phyloP scores from a whole-genome alignment of 2,329 filamentous ascomycete genomes.

The Cordyceps farinosa region DNA sequence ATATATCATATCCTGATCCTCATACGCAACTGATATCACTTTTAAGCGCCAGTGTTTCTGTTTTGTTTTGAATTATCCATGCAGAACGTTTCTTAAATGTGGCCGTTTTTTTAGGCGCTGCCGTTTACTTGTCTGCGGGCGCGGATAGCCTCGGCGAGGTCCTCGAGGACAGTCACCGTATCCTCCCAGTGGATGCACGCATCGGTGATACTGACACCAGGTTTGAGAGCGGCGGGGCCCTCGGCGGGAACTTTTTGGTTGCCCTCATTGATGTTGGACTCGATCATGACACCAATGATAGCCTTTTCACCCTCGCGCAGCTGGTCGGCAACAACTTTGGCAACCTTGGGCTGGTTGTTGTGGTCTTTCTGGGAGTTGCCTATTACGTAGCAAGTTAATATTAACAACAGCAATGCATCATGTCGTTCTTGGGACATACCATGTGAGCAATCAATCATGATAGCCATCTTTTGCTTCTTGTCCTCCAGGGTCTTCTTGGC shows the following conservation, averaged over 20 bases:
- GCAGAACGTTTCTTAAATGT: constrained; percentile 1
- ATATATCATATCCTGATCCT: not conserved
- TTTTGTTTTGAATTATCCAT: not conserved
- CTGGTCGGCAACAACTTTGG: constrained; percentile 76
- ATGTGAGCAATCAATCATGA: constrained; percentile 99
- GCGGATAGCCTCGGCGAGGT: constrained; percentile 79
- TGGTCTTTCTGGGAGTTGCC: constrained; percentile 98
- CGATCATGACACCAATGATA: constrained; percentile 97
- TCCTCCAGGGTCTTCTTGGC: constrained; percentile 75
- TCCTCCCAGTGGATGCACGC: constrained; percentile 93
- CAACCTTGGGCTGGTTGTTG: constrained; percentile 93
- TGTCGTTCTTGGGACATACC: constrained; percentile 48
- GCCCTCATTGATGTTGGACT: constrained; percentile 92
- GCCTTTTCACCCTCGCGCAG: constrained; percentile 79
- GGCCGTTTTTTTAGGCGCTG: constrained; percentile 21
- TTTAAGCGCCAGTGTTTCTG: not conserved
- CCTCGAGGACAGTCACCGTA: constrained; percentile 76
- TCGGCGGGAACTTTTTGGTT: constrained; percentile 85
- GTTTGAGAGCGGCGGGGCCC: constrained; percentile 73
- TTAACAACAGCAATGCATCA: not conserved
- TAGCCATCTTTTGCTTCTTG: constrained; percentile 80
- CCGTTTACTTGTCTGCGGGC: constrained; percentile 60
- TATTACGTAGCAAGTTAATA: constrained; percentile 30
- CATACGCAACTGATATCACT: constrained; percentile 4
- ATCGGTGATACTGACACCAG: constrained; percentile 91